Evolutionary conservation across 768 basidiomycete species (phyloP).

Genomic region (Termitomyces sp.): DNA sequence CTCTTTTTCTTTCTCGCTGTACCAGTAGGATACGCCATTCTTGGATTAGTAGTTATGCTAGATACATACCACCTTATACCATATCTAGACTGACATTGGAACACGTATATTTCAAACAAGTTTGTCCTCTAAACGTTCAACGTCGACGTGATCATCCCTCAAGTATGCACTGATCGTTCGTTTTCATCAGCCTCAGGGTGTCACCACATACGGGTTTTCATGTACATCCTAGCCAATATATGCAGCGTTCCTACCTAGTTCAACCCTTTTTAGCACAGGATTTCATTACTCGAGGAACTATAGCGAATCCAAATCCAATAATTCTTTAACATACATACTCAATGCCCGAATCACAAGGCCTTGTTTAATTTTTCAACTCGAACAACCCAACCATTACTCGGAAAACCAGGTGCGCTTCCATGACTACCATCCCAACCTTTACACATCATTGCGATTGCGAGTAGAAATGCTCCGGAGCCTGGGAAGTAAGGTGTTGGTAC

Average conservation of each 20-base stretch:
- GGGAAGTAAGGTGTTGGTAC: conserved; percentile 60
- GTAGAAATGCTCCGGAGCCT: conserved; percentile 46
- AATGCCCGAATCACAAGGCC: conserved; percentile 6
- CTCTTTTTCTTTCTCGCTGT: background rate
- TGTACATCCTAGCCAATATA: too few species aligned
- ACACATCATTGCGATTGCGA: conserved; percentile 53
- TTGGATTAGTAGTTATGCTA: too few species aligned
- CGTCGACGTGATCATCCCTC: background rate
- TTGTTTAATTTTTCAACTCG: conserved; percentile 15
- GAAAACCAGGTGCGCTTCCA: conserved; percentile 23
- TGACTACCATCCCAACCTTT: conserved; percentile 45
- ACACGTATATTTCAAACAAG: background rate
- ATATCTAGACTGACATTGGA: background rate
- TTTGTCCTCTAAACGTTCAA: background rate
- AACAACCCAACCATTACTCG: conserved; percentile 23
- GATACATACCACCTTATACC: background rate
- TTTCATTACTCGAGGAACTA: background rate
- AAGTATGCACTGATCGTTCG: background rate
- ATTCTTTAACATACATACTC: too few species aligned
- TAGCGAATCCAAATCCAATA: background rate
- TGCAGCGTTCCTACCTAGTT: background rate
- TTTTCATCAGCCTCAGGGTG: background rate
- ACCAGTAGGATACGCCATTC: background rate
- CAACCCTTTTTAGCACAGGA: background rate
- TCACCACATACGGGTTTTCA: background rate